Base-by-base conservation (phyloP, 805 yeast species). In the Myxozyma vanderwaltii region DNA sequence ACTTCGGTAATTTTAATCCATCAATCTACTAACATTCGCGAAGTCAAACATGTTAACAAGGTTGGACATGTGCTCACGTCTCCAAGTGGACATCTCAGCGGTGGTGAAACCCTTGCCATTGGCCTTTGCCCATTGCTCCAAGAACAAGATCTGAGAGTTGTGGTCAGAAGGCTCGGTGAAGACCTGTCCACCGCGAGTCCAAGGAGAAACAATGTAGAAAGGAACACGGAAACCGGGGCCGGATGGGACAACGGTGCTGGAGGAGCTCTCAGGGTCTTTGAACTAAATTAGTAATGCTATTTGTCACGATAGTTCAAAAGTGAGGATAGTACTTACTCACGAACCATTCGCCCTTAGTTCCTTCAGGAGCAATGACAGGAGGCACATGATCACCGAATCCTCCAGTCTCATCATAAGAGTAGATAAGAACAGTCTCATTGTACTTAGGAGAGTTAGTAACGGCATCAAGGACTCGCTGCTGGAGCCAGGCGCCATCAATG, bases 161-260 rank as follows among this genome's bases (percentile, higher is more conserved):
- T 66, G 69, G 53, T 66, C 69, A 26, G 63, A 19, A 13, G 68
- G 63, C 43, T 54, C 65, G 23, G 63, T 63, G 52, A 58, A 66
- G 13, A 66, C 68, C 8, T 53, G 29, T 1, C 68, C 68, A 36
- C 69, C 69, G 12, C 67, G 59, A 40, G 69, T 63, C 61, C 64
- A 66, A 15, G 69, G 69, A 13, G 69, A 66, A 23, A 66, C 51
- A 3, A 56, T 59, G 45, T 51, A 54, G 49, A 66, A 61, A 8
- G 69, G 68, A 48, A 66, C 67, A 47, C 69, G 51, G 55, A 65
- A 63, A 4, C 69, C 69, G 4, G 69, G 69, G 2, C 69, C 69
- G n/a, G 68, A 51, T 26, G 69, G 67, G 41, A 66, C 63, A 33
- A 49, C 31, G 35, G 52, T n/a, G n/a, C n/a, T n/a, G n/a, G n/a